Evolutionary conservation across 306 rosid species (phyloP), one percentile per base, ranked within the genome.

Genomic region (Carpinus viminea): DNA sequence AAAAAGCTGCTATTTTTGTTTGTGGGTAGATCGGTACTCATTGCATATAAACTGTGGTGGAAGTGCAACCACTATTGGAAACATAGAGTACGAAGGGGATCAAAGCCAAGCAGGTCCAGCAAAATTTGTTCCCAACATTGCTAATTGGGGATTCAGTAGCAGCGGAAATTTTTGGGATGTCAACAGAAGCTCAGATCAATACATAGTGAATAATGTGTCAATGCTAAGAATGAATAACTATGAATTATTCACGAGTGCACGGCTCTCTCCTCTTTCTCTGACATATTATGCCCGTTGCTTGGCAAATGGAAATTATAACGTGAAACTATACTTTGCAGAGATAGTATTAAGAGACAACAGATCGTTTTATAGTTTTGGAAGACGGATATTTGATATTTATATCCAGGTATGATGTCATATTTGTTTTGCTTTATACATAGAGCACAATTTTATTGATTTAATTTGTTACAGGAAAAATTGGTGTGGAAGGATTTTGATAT

Each of bases 11-110:
- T 57, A 15, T 59, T 24, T 18, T 15, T 12, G 45, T 41, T 41
- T 41, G 0, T 55, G 61, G n/a, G 61, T 24, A 57, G 34, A 21
- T 11, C 13, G 7, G 28, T 57, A 75, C 59, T 75, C 86, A 43
- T 66, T 89, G 76, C 84, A 86, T 79, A 66, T 89, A 79, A 91
- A 87, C 56, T 86, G 96, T 68, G 96, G 96, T 47, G 93, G 96
- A 81, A 79, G 81, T 45, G 72, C 79, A 79, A 64, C 81, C 78
- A 84, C 72, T 12, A 69, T 79, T 2, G 83, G 89, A 83, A 72
- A 77, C 78, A 61, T 84, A 64, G 76, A 57, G 72, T 87, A 84
- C 66, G 17, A 81, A 38, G 89, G 80, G 69, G 91, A 91, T 83
- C 82, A 76, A 48, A 78, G 84, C 54, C 11, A 56, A 18, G 90